These are phyloP conservation scores for Triticum dicoccoides DNA, from an alignment of 176 grass and related monocot genomes.

Conservation along the genomic window DNA sequence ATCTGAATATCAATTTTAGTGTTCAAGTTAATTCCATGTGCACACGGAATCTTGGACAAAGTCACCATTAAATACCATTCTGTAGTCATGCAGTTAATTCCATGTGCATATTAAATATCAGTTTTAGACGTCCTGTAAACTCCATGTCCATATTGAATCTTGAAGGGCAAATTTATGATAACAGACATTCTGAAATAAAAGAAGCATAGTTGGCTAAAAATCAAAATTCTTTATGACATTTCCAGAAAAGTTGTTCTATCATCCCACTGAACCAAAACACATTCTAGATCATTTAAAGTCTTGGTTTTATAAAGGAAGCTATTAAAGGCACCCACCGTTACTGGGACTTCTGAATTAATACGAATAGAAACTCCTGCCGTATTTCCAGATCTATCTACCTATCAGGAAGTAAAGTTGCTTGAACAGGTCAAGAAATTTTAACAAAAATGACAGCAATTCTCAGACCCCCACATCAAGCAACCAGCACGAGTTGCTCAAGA, in stretches of 20 bases:
- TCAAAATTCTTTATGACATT: background rate
- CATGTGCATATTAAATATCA: background rate
- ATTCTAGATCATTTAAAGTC: background rate
- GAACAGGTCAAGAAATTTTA: background rate
- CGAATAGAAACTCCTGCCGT: background rate
- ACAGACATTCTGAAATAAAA: background rate
- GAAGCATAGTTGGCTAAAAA: background rate
- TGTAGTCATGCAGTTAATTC: background rate
- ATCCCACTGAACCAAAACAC: background rate
- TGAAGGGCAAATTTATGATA: background rate
- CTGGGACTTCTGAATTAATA: background rate
- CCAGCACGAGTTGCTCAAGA: background rate
- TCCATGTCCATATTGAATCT: slow-evolving; percentile 10
- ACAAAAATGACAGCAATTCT: background rate
- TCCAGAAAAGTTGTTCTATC: background rate
- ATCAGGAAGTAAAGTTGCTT: background rate
- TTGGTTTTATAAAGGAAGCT: background rate
- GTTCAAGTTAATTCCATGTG: background rate
- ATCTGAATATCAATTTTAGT: background rate
- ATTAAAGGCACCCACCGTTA: background rate
- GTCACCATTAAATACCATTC: background rate
- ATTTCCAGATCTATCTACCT: background rate
- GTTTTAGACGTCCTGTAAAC: background rate
- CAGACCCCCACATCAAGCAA: background rate
- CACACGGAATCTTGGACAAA: background rate